Conservation (phyloP, 2,329 filamentous ascomycete genomes). For the Clarireedia paspali region DNA sequence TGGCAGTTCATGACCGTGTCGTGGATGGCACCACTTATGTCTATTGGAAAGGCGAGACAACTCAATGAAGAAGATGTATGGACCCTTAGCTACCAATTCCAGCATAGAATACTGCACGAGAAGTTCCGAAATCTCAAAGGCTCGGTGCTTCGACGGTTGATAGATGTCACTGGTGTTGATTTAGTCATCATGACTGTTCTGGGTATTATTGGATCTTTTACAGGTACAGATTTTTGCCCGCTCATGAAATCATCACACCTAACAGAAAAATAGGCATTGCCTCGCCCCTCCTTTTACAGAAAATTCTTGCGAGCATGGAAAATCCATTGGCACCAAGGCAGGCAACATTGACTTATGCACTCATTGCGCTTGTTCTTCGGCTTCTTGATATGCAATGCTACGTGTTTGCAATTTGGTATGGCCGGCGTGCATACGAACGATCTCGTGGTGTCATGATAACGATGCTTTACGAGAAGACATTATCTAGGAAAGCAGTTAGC, state of each 20-base stretch:
- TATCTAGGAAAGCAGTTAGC: conserved; percentile 27
- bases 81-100: conserved; percentile 71
- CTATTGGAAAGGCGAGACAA: conserved; percentile 53
- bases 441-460: conserved; percentile 81
- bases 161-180: conserved; percentile 74
- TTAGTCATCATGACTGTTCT: conserved; percentile 50
- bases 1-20: conserved; percentile 82
- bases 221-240: conserved; percentile 33
- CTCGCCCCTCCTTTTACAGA: conserved; percentile 63
- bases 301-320: conserved; percentile 60
- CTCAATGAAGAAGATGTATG: conserved; percentile 76
- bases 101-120: conserved; percentile 67
- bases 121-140: conserved; percentile 67
- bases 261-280: conserved; percentile 40
- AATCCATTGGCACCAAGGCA: conserved; percentile 40
- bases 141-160: conserved; percentile 60
- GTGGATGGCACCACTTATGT: conserved; percentile 73
- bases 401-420: conserved; percentile 71
- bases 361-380: conserved; percentile 52
- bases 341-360: conserved; percentile 57
- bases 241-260: neutral
- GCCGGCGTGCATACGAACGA: conserved; percentile 75
- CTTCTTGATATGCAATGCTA: conserved; percentile 56
- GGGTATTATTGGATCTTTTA: conserved; percentile 53
- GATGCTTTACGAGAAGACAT: conserved; percentile 67